Evolutionary conservation across 2,329 filamentous ascomycete genomes (phyloP), one percentile per base, ranked within the genome.

Genomic region (Botrytis squamosa): DNA sequence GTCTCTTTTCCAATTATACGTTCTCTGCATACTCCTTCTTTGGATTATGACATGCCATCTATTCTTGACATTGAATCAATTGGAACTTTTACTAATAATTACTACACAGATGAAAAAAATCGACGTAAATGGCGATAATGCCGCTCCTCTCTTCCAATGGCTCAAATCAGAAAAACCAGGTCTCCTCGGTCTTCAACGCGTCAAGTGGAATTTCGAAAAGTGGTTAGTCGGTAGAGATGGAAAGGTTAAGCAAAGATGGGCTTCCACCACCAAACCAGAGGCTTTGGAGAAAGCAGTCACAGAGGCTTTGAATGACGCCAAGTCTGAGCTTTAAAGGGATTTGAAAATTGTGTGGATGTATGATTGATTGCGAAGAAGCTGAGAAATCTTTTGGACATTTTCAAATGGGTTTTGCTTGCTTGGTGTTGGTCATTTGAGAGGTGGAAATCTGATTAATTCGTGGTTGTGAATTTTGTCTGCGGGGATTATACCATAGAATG

Each of bases 151-250:
- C 55, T 98, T 88, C 83, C 88, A 92, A 82, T 99, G 89, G 89
- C 83, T 92, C 81, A 92, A 92, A 86, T 83, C 84, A 62, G 85
- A 91, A 84, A 92, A 94, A 86, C 88, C 95, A 0, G 95, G 96
- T 36, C 81, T 98, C 73, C 85, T 98, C 85, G 96, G 96, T 33
- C 83, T 98, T 81, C 95, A 97, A 91, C 85, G 91, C 76, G 87
- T 99, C 80, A 98, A 98, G 92, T 99, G 96, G 96, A 99, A 99
- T 85, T 99, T 98, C 86, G 96, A 99, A 84, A 99, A 99, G 89
- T 99, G 98, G 85, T 85, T 99, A 76, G 86, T 99, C 77, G 92
- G 91, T 75, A 88, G 89, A 75, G 94, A 98, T 83, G 96, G 96
- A 40, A 88, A 92, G 84, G 94, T 98, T 78, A 92, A 93, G 84